Evolutionary conservation across 2,329 filamentous ascomycete genomes (phyloP).

Genomic region (Magnaporthales sp.): DNA sequence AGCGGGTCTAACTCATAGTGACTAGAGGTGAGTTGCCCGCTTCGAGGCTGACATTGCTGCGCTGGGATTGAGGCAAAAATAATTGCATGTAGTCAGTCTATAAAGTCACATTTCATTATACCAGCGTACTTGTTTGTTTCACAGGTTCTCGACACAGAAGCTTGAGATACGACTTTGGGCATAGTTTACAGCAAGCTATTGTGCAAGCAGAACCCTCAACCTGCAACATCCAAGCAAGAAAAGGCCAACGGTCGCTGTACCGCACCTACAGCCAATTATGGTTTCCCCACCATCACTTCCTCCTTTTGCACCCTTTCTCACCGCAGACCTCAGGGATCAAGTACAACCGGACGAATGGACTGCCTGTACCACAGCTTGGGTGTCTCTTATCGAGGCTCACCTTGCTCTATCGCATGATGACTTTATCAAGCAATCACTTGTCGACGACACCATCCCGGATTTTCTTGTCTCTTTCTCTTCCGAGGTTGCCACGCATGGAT

Average conservation of each 20-base stretch:
- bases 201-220: neutral
- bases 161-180: neutral
- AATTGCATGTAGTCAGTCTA: neutral
- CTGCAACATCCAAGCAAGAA: neutral
- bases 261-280: neutral
- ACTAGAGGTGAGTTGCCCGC: neutral
- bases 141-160: neutral
- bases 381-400: slow-evolving; percentile 56
- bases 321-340: slow-evolving; percentile 54
- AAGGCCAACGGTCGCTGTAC: neutral
- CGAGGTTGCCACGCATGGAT: slow-evolving; percentile 36
- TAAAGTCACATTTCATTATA: neutral
- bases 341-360: slow-evolving; percentile 68
- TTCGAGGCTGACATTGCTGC: neutral
- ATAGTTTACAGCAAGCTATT: neutral
- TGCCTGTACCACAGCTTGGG: slow-evolving; percentile 68
- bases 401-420: slow-evolving; percentile 47
- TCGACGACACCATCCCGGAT: slow-evolving; percentile 46
- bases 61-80: neutral
- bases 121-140: neutral
- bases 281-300: slow-evolving; percentile 30
- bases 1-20: neutral
- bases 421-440: slow-evolving; percentile 40
- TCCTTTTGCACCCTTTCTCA: slow-evolving; percentile 70
- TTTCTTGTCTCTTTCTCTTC: slow-evolving; percentile 64